Evolutionary conservation across 805 yeast species (phyloP), one percentile per base, ranked within the genome.

Genomic region (Kurtzmaniella cleridarum): DNA sequence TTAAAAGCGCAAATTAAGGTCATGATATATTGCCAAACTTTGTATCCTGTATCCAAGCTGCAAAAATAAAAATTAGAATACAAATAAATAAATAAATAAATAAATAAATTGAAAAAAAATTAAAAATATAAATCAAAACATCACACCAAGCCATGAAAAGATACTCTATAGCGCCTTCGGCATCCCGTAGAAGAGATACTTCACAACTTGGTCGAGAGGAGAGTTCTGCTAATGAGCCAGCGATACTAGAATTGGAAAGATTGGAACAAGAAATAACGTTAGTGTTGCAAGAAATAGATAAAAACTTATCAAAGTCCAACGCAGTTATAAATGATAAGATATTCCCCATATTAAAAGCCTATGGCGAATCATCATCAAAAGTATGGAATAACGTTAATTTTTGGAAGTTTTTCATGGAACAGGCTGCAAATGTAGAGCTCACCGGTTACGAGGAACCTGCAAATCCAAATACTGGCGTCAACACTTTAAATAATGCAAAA

Each of bases 201-300:
- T 44, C 47, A 30, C 18, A 13, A 29, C 9, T 32, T 23, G 14
- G 44, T 37, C 12, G 44, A 44, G 23, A 36, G 45, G 36, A 2
- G 13, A 26, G 35, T 8, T 47, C 42, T 18, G 52, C 40, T 10
- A 41, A 24, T 24, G 52, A 43, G 20, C 45, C 57, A 12, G 60
- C 59, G 30, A 55, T 59, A n/a, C 47, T 57, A 27, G 71, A 65
- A 43, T 49, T 68, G 29, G 95, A 87, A 51, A 69, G 76, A 49
- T 57, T 86, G 32, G 95, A 88, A 51, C 95, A 84, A 55, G 84
- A 81, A 52, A 84, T 86, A 31, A 86, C 95, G 0, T 57, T 83
- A 38, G 76, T 80, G 5, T 62, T 89, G 35, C 96, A 87, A 57
- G 81, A 80, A 35, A 84, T 89, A 17, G 95, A 88, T 60, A 73